Conservation (phyloP, 352 stramenopile species). For the Globisporangium perplexum region DNA sequence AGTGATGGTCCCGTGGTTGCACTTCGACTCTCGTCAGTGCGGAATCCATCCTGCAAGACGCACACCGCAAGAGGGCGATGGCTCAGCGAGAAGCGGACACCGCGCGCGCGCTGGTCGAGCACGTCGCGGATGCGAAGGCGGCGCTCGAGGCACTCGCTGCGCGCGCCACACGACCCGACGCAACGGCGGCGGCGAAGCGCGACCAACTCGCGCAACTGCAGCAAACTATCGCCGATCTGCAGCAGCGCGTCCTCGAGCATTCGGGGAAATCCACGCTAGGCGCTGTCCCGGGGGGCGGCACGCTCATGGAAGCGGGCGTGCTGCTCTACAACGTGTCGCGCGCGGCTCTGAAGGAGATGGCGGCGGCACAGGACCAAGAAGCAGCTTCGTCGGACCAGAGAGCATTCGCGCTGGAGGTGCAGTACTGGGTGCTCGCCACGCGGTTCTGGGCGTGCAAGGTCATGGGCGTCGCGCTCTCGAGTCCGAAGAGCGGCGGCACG, state of each 20-base stretch:
- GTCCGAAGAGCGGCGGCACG: slow-evolving; percentile 15
- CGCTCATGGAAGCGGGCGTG: slow-evolving; percentile 57
- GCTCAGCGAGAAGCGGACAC: slow-evolving; percentile 4
- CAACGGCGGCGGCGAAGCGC: slow-evolving; percentile 4
- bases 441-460: slow-evolving; percentile 57
- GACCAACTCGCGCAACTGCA: slow-evolving; percentile 4
- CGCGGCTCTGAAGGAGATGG: slow-evolving; percentile 26
- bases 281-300: slow-evolving; percentile 13
- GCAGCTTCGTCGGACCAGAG: background rate
- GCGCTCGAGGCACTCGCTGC: slow-evolving; percentile 11
- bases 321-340: slow-evolving; percentile 67
- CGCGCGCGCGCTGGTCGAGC: background rate
- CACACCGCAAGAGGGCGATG: background rate
- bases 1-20: slow-evolving; percentile 14
- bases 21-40: background rate
- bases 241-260: slow-evolving; percentile 18
- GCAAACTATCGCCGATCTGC: slow-evolving; percentile 19
- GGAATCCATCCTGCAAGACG: background rate
- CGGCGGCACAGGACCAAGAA: background rate
- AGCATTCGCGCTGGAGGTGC: background rate
- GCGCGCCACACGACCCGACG: background rate
- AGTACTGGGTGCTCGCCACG: slow-evolving; percentile 28
- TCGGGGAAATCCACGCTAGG: slow-evolving; percentile 19
- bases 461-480: slow-evolving; percentile 48
- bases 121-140: background rate